phyloP scores from a whole-genome alignment of 768 basidiomycete species.

The Hericium coralloides region DNA sequence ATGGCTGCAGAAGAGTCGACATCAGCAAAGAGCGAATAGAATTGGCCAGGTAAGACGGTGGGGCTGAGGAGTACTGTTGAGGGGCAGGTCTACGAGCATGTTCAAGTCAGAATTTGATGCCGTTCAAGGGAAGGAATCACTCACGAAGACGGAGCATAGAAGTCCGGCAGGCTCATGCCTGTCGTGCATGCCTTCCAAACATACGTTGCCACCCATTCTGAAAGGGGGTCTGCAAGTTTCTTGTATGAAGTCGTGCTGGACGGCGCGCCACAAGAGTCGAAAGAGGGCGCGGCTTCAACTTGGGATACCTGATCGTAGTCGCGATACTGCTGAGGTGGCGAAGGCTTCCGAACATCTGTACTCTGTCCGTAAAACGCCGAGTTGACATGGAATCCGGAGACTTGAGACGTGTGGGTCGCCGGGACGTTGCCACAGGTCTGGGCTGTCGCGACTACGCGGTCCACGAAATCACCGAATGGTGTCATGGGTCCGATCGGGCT shows the following conservation, averaged over 20 bases:
- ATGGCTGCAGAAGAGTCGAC: constrained; percentile 75
- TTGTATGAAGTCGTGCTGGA: constrained; percentile 51
- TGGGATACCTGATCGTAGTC: background rate
- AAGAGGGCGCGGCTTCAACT: constrained; percentile 26
- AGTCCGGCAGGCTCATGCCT: constrained; percentile 48
- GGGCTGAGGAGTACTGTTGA: constrained; percentile 13
- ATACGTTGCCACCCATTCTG: constrained; percentile 72
- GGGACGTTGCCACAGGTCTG: constrained; percentile 2
- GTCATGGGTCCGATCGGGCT: constrained; percentile 71
- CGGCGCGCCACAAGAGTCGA: constrained; percentile 37
- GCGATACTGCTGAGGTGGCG: background rate
- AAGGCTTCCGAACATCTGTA: constrained; percentile 14
- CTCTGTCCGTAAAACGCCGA: constrained; percentile 17
- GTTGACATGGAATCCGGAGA: background rate
- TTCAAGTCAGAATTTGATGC: constrained; percentile 3
- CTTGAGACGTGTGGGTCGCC: background rate
- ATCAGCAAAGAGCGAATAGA: constrained; percentile 66
- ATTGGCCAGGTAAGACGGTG: constrained; percentile 46
- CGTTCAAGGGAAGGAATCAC: constrained; percentile 19
- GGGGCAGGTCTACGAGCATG: constrained; percentile 20
- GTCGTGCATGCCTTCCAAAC: constrained; percentile 80
- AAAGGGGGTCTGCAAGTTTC: constrained; percentile 66
- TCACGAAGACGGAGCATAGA: constrained; percentile 48
- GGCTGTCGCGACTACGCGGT: constrained; percentile 51
- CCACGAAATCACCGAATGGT: constrained; percentile 69